Conservation (phyloP, 108 stramenopile genomes). For the Nitzschia sp. region DNA sequence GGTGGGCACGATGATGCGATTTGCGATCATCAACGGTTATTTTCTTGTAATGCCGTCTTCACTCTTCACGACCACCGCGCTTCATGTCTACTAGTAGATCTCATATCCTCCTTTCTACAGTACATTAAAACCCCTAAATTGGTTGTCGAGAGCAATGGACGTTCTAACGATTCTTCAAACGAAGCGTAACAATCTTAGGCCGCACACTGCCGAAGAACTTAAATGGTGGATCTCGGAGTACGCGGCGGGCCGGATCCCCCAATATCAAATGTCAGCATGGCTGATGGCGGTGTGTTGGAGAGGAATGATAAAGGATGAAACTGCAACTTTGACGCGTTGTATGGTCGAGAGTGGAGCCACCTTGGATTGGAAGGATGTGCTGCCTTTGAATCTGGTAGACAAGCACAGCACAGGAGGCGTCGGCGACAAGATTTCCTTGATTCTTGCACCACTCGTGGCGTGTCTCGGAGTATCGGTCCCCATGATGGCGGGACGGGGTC, state of each 20-base stretch:
- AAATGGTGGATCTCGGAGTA: conserved; percentile 49
- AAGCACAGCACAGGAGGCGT: conserved; percentile 87
- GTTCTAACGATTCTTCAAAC: conserved; percentile 12
- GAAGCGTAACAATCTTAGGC: conserved; percentile 41
- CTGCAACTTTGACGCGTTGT: conserved; percentile 62
- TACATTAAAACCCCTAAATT: too few relatives aligned
- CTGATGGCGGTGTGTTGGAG: conserved; percentile 85
- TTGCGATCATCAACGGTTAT: too few relatives aligned
- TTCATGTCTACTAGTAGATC: too few relatives aligned
- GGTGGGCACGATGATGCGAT: too few relatives aligned
- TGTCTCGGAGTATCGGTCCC: conserved; percentile 65
- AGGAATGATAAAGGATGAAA: conserved; percentile 69
- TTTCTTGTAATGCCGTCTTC: too few relatives aligned
- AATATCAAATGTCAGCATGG: conserved; percentile 90
- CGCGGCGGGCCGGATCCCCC: conserved; percentile 52
- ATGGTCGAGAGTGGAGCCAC: conserved; percentile 71
- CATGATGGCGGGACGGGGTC: conserved; percentile 85
- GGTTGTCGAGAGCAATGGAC: too few relatives aligned
- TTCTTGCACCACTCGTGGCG: conserved; percentile 80
- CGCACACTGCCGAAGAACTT: conserved; percentile 60
- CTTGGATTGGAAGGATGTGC: conserved; percentile 43
- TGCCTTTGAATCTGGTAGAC: conserved; percentile 48
- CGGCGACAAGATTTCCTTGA: conserved; percentile 78
- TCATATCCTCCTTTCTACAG: too few relatives aligned
- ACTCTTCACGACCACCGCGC: too few relatives aligned